Evolutionary conservation across 768 basidiomycete genomes (phyloP), one percentile per base, ranked within the genome.

Genomic region (Termitomyces titanicus): DNA sequence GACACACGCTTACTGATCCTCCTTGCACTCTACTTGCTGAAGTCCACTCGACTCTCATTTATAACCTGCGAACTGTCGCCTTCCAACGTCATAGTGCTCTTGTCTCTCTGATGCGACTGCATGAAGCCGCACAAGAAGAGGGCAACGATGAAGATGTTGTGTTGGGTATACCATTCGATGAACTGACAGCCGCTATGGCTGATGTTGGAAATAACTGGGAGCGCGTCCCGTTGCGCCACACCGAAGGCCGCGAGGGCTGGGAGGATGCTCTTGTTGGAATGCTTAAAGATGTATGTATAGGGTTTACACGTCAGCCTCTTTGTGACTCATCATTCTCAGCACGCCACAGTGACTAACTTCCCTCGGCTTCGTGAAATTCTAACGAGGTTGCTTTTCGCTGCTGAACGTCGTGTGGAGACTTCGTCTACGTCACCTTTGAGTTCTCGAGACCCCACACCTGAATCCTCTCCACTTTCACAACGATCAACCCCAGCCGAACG

Each of bases 181-280:
- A 84, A 35, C 73, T 94, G 11, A 79, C 79, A 17, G 77, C 75
- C 38, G 85, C 85, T 24, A 85, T 90, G 81, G 84, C 86, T 34
- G 89, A 90, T 58, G 76, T 86, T 37, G 91, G 89, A n/a, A 89
- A 89, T 64, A 89, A 86, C 65, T 94, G 92, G 90, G 87, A 92
- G 72, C 82, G 86, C 49, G 80, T 89, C 3, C 86, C 88, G 25
- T 70, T 92, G 58, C 79, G 88, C 39, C 80, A 82, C 61, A 74
- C 78, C 37, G 93, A 95, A 63, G 81, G 83, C 24, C 83, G 94
- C 42, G 81, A 85, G 61, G 88, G 90, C 12, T 98, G 95, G 95
- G 93, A 97, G 70, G 92, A 94, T 60, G 88, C 92, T 15, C 77
- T 97, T 20, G 76, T 94, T 31, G 93, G 92, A 40, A 89, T 93